Base-by-base conservation (phyloP, 1,284 basidiomycete genomes). In the Caloboletus inedulis region DNA sequence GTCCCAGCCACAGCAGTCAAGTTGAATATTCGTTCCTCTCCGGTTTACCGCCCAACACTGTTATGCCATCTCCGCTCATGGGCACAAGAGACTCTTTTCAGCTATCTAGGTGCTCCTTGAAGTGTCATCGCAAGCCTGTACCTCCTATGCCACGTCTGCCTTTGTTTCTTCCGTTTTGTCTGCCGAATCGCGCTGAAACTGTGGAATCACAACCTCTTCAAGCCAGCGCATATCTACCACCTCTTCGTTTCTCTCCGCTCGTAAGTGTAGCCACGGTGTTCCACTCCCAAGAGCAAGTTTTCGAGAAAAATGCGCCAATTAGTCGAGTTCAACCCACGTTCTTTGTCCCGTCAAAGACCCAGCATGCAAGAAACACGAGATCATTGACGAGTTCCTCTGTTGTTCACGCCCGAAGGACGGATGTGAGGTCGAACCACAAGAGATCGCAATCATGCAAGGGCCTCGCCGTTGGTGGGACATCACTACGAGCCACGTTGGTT, bases 21-120 rank as follows among this genome's bases (percentile, higher is more conserved):
- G 57, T 63, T 8, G 53, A 56, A 12, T 69, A 52, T 12, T 34
- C 56, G 44, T 70, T 69, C 33, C 56, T 67, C 14, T 59, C 65
- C 7, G 57, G 53, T 13, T 39, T 51, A 21, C 65, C 65, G 0
- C 65, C 63, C 33, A 21, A 52, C n/a, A 50, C 53, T 16, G 6
- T 44, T 46, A 12, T 35, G 18, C 16, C 19, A 1, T 68, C 69
- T 3, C 65, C 67, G 27, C 52, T 68, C 10, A 56, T 52, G 49
- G 57, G 59, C 2, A 39, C 56, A 5, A 54, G 67, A 23, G 69
- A 70, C 27, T 70, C 65, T 31, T 41, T 70, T 21, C 68, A 68
- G 52, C 30, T 67, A 10, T 56, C 62, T 1, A 58, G 46, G 34
- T 53, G 45, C 3, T 52, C 62, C 3, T 49, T 54, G 33, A 63